Conservation (phyloP, 345 rosid genomes). For the Odontarrhena argentea region DNA sequence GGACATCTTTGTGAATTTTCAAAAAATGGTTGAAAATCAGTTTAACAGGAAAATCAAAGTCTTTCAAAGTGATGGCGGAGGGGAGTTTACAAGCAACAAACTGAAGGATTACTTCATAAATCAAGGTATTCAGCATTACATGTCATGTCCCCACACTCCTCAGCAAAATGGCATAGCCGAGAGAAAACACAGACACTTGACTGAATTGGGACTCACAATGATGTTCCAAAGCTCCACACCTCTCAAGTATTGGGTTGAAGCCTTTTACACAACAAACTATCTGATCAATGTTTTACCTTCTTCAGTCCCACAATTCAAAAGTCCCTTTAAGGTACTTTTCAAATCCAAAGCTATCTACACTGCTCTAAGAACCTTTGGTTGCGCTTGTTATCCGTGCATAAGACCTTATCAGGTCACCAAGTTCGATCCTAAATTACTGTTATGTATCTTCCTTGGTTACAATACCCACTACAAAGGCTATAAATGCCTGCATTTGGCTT, state of each 20-base stretch:
- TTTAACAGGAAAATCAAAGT: slow-evolving; percentile 18
- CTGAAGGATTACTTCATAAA: not conserved
- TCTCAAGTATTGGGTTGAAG: not conserved
- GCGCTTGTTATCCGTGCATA: too few relatives aligned
- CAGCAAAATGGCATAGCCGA: not conserved
- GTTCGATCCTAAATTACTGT: too few relatives aligned
- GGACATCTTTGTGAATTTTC: not conserved
- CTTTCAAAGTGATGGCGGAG: slow-evolving; percentile 14
- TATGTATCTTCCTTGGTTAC: too few relatives aligned
- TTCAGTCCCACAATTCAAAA: not conserved
- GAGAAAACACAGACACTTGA: slow-evolving; percentile 2
- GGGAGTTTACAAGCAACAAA: not conserved
- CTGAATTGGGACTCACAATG: not conserved
- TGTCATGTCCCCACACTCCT: not conserved
- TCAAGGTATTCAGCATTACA: not conserved
- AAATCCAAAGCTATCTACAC: not conserved
- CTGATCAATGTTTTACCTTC: not conserved
- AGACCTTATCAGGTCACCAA: too few relatives aligned
- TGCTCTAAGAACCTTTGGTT: too few relatives aligned
- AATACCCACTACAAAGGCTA: too few relatives aligned
- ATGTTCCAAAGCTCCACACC: not conserved
- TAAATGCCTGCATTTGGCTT: too few relatives aligned
- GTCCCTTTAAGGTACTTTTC: not conserved
- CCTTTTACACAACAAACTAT: not conserved
- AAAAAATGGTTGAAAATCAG: slow-evolving; percentile 1